Percentiles rank a stretch among this genome's conserved stretches.
These are phyloP conservation scores for Ogataea henricii DNA, from an alignment of 805 yeast species.

Conservation along the genomic window DNA sequence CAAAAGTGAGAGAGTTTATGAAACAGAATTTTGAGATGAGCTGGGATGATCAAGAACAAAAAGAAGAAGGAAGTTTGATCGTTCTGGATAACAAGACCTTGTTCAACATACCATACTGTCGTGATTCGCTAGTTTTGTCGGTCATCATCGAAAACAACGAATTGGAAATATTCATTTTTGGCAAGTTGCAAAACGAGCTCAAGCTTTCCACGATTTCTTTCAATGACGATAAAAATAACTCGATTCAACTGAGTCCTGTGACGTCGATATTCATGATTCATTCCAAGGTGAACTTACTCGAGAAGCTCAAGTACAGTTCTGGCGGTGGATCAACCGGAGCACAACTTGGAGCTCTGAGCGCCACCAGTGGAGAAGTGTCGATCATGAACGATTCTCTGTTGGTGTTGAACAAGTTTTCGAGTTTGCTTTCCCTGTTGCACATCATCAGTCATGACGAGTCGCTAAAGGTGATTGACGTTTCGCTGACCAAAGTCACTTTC, in stretches of 20 bases:
- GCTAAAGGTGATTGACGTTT: slow-evolving; percentile 30
- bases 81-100: slow-evolving; percentile 39
- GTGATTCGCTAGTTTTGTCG: slow-evolving; percentile 36
- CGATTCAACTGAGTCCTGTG: slow-evolving; percentile 26
- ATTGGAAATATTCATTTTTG: slow-evolving; percentile 37
- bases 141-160: slow-evolving; percentile 30
- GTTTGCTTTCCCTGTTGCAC: slow-evolving; percentile 32
- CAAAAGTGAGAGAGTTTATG: slow-evolving; percentile 23
- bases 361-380: slow-evolving; percentile 14
- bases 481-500: slow-evolving; percentile 32
- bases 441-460: slow-evolving; percentile 31
- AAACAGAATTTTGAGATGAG: slow-evolving; percentile 31
- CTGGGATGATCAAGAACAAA: slow-evolving; percentile 20
- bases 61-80: slow-evolving; percentile 33
- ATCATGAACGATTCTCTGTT: slow-evolving; percentile 28
- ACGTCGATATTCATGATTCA: slow-evolving; percentile 34
- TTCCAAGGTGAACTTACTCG: slow-evolving; percentile 28
- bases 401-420: slow-evolving; percentile 32
- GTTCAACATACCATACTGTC: slow-evolving; percentile 39
- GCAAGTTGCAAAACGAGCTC: slow-evolving; percentile 32
- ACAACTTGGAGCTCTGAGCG: neutral
- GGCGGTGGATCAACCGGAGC: slow-evolving; percentile 7
- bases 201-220: slow-evolving; percentile 30
- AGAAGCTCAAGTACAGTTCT: slow-evolving; percentile 23
- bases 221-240: slow-evolving; percentile 26